Percentiles rank a stretch among this genome's conserved stretches.
Conservation (phyloP, 140 eudicot species). For the Flaveria floridana region DNA sequence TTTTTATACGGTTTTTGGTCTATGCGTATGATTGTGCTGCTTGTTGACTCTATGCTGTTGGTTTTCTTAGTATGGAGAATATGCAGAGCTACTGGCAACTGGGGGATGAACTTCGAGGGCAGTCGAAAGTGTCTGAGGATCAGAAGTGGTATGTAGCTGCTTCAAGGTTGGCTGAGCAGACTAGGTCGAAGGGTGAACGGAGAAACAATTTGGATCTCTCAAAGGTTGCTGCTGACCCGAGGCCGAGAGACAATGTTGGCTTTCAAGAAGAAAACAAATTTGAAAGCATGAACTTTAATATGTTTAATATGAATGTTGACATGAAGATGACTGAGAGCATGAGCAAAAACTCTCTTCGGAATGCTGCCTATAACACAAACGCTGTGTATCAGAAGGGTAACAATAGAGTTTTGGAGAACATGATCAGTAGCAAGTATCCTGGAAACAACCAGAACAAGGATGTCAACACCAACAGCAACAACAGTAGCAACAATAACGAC, state of each 20-base stretch:
- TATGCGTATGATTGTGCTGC: not conserved
- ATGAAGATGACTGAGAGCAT: conserved; percentile 55
- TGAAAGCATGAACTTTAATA: conserved; percentile 68
- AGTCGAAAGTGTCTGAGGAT: conserved; percentile 76
- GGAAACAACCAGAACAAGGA: conserved; percentile 53
- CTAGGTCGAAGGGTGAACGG: conserved; percentile 75
- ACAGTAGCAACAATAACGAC: conserved; percentile 41
- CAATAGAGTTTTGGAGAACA: conserved; percentile 44
- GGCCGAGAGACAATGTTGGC: conserved; percentile 56
- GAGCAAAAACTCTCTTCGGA: conserved; percentile 46
- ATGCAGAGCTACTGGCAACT: conserved; percentile 81
- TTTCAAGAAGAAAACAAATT: conserved; percentile 85
- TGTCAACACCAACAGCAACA: conserved; percentile 38
- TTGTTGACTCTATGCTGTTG: not conserved
- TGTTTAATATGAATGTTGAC: conserved; percentile 65
- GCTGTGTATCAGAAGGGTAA: conserved; percentile 59
- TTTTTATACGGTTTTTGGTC: too few species aligned
- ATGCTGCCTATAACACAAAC: conserved; percentile 55
- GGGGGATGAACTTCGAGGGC: conserved; percentile 94
- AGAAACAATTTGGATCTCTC: conserved; percentile 80
- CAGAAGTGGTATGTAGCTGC: conserved; percentile 89
- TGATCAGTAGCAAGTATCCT: conserved; percentile 50
- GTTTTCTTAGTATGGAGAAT: conserved; percentile 65
- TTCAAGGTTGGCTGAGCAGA: conserved; percentile 87
- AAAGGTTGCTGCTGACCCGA: conserved; percentile 51